Evolutionary conservation across 495 filamentous ascomycete species (phyloP), one percentile per base, ranked within the genome.

Genomic region (Rostrohypoxylon terebratum): DNA sequence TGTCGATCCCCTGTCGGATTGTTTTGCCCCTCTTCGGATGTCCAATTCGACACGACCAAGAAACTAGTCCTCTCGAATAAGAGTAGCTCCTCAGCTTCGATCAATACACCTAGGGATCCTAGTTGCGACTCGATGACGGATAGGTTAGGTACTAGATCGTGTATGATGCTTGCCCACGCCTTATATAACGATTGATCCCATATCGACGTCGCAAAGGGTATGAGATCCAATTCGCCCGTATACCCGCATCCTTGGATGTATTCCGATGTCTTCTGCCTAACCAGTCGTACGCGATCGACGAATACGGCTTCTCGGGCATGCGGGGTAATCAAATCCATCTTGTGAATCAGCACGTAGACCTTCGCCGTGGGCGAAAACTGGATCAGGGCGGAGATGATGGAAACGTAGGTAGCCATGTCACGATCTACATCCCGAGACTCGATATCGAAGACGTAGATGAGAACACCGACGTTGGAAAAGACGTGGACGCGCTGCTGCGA

Each of bases 381-480:
- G 34, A 87, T 83, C 34, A 99, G 85, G 0, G 96, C 96, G 58
- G 88, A 84, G 75, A 97, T 93, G 77, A 97, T 93, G 64, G 90
- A 88, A 60, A 87, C 89, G 81, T 98, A 99, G 40, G 92, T 96
- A 59, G 94, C 88, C 50, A 97, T 88, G 79, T 98, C 96, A 65
- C 93, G 89, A 20, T 94, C 91, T 69, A 97, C 93, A 76, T 98
- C 96, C 71, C 93, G 90, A 21, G 93, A 96, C 78, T 98, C 96
- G 68, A 98, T 95, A 78, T 99, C 96, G 82, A 99, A 99, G 77
- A 99, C 96, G 83, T 98, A 99, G 83, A 99, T 99, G 10, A 99
- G 87, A 67, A 98, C 95, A 18, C 94, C 96, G 60, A 99, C 96
- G 80, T 93, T 93, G 75, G 90, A 91, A 86, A 99, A 99, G 81